These are phyloP conservation scores for Astrephomene gubernaculifera DNA, from an alignment of 139 green algal species.

Conservation along the genomic window DNA sequence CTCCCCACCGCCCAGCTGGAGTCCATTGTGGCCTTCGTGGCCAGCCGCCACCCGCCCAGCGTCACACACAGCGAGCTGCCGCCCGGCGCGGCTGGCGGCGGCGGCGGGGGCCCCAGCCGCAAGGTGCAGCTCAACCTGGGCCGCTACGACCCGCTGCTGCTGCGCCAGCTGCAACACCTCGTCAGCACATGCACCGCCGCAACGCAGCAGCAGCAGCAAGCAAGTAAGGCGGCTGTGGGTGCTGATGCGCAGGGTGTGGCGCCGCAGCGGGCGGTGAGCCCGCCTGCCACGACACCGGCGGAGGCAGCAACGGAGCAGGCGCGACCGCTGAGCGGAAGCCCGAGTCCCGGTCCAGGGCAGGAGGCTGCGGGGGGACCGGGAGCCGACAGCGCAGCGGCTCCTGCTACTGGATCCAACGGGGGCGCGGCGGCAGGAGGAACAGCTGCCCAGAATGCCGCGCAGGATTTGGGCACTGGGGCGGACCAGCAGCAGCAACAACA, in stretches of 20 bases:
- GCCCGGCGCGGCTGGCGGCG: background rate
- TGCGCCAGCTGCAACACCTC: conserved; percentile 59
- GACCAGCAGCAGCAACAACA: background rate
- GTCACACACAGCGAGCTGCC: conserved; percentile 28
- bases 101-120: conserved; percentile 19
- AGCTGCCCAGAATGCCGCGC: background rate
- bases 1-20: conserved; percentile 52
- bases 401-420: background rate
- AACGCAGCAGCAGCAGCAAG: conserved; percentile 14
- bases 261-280: conserved; percentile 3
- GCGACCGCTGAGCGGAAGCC: background rate
- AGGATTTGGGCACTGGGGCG: background rate
- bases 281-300: background rate
- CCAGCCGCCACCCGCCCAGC: conserved; percentile 35
- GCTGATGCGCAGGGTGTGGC: background rate
- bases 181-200: conserved; percentile 41
- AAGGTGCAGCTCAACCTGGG: conserved; percentile 50
- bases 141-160: conserved; percentile 54
- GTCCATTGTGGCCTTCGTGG: conserved; percentile 50
- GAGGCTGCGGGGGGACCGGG: background rate
- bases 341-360: background rate
- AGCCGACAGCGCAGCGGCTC: background rate
- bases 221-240: no score
- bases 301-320: background rate
- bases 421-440: background rate